A percentile compares a stretch with the other conserved stretches of the same genome.
Evolutionary conservation across 768 basidiomycete species (phyloP).

Genomic region (Lentinus brumalis): DNA sequence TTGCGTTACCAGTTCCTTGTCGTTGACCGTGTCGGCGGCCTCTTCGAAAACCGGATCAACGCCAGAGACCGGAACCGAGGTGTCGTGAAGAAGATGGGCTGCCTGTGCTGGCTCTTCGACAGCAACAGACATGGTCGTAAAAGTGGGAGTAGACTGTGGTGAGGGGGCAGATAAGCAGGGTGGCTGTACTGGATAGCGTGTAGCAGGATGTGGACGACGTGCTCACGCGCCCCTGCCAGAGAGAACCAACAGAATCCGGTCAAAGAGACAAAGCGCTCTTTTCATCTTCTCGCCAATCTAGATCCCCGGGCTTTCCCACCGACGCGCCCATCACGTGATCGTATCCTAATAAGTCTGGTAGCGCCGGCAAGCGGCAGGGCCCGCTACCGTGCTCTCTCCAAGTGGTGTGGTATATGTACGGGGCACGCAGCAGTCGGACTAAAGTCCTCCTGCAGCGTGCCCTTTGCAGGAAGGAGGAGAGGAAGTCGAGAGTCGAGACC

Average conservation of each 20-base stretch:
- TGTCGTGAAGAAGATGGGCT: conserved; percentile 11
- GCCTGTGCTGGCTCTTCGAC: conserved; percentile 21
- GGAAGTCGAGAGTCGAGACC: too few relatives aligned
- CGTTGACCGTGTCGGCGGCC: conserved; percentile 2
- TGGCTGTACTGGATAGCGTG: conserved; percentile 13
- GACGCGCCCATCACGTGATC: conserved; percentile 21
- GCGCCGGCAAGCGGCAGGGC: too few relatives aligned
- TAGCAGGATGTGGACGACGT: conserved; percentile 7
- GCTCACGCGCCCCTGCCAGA: conserved; percentile 20
- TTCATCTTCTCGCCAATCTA: conserved; percentile 9
- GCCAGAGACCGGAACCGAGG: neutral
- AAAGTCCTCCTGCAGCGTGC: too few relatives aligned
- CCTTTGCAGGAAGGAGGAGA: too few relatives aligned
- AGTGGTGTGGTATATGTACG: too few relatives aligned
- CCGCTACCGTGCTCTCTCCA: too few relatives aligned
- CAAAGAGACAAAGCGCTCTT: conserved; percentile 16
- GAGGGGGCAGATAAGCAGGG: conserved; percentile 16
- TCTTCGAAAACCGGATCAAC: conserved; percentile 3
- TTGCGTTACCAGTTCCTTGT: conserved; percentile 2
- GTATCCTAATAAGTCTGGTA: too few relatives aligned
- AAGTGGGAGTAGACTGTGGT: conserved; percentile 1
- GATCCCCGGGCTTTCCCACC: conserved; percentile 16
- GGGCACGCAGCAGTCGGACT: too few relatives aligned
- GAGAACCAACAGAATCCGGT: conserved; percentile 16
- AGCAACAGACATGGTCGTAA: conserved; percentile 22